A percentile compares a stretch with the other conserved stretches of the same genome.
These are phyloP conservation scores for Aspergillus proliferans DNA, from an alignment of 2,329 filamentous ascomycete genomes.

Conservation along the genomic window DNA sequence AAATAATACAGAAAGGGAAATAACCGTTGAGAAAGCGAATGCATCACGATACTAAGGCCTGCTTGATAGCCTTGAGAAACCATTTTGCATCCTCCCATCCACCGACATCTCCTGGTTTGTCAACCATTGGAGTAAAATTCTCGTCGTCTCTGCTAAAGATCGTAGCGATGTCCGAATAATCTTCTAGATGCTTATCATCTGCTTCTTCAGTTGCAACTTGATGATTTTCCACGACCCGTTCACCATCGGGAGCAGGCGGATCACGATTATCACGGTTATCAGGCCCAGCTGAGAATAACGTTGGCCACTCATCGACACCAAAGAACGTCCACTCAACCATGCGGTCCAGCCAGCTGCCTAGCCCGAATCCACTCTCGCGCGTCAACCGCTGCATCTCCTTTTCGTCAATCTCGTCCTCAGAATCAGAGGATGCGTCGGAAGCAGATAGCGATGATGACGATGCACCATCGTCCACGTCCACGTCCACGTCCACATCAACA, in stretches of 20 bases:
- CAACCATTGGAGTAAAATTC: conserved; percentile 18
- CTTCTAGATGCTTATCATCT: conserved; percentile 1
- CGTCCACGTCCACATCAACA: conserved; percentile 11
- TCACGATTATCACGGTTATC: background rate
- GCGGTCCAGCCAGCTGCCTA: conserved; percentile 53
- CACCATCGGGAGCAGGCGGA: background rate
- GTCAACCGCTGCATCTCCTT: conserved; percentile 49
- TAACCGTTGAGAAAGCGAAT: background rate
- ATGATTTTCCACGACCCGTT: background rate
- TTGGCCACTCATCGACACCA: conserved; percentile 43
- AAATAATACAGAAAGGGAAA: background rate
- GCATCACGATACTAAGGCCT: conserved; percentile 22
- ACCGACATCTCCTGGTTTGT: conserved; percentile 35
- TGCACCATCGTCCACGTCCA: conserved; percentile 12
- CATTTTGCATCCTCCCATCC: conserved; percentile 56
- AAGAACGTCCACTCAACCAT: conserved; percentile 55
- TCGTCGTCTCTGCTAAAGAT: conserved; percentile 11
- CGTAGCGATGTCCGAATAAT: conserved; percentile 14
- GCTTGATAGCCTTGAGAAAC: conserved; percentile 49
- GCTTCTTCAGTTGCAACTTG: background rate
- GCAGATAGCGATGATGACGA: conserved; percentile 4
- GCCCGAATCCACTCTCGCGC: conserved; percentile 47
- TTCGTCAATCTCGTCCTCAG: conserved; percentile 43
- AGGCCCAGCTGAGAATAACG: conserved; percentile 1
- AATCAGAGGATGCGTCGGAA: conserved; percentile 10